Conservation (phyloP, 2,329 filamentous ascomycete genomes). For the Penicillium sp. region DNA sequence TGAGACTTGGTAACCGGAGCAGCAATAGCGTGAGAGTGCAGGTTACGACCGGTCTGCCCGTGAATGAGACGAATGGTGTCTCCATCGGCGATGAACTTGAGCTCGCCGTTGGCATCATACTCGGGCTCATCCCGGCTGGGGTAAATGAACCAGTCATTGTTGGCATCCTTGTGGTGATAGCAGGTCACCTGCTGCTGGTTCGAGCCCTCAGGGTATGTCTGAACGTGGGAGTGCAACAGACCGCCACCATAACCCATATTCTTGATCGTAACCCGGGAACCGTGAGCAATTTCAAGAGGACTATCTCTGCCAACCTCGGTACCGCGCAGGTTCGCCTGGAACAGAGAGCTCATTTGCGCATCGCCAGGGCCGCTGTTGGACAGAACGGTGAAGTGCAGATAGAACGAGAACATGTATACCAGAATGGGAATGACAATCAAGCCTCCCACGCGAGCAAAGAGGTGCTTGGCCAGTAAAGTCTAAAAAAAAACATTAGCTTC, state of each 20-base stretch:
- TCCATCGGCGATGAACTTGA: conserved; percentile 75
- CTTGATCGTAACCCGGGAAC: conserved; percentile 90
- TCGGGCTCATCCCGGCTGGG: conserved; percentile 79
- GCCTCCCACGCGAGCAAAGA: conserved; percentile 77
- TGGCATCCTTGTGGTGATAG: conserved; percentile 99
- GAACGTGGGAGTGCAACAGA: conserved; percentile 91
- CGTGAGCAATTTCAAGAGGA: conserved; percentile 85
- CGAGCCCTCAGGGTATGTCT: conserved; percentile 94
- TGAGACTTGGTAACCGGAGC: conserved; percentile 88
- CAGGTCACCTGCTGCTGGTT: conserved; percentile 95
- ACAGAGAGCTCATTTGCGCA: conserved; percentile 99
- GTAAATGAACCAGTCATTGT: conserved; percentile 99
- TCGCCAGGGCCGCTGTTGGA: conserved; percentile 94
- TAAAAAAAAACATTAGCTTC: conserved; percentile 39
- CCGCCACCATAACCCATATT: conserved; percentile 99
- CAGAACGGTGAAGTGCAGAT: conserved; percentile 88
- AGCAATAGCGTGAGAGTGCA: conserved; percentile 89
- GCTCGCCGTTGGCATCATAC: conserved; percentile 70
- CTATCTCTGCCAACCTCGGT: conserved; percentile 94
- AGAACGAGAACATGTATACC: conserved; percentile 96
- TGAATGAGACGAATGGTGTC: conserved; percentile 85
- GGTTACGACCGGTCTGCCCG: conserved; percentile 91
- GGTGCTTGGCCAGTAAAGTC: conserved; percentile 72
- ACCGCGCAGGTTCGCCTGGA: conserved; percentile 93
- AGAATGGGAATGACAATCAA: conserved; percentile 85